Conservation (phyloP, 768 basidiomycete species). For the Mycena capillaripes region DNA sequence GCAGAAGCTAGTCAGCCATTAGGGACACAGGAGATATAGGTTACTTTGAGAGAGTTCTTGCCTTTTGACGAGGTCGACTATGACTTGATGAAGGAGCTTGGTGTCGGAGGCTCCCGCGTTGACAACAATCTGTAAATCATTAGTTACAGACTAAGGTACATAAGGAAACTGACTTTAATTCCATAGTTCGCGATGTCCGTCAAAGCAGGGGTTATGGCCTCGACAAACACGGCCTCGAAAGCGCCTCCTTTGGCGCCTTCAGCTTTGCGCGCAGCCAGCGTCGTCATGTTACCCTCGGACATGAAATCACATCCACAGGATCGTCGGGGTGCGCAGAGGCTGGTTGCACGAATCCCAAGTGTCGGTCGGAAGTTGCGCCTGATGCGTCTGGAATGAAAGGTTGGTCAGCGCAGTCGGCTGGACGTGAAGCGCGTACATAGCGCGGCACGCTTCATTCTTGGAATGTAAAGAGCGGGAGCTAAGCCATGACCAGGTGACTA, state of each 20-base stretch:
- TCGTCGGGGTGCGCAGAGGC: conserved; percentile 27
- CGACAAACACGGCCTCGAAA: conserved; percentile 27
- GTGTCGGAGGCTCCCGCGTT: conserved; percentile 35
- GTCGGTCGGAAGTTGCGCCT: conserved; percentile 28
- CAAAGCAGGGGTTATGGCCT: conserved; percentile 25
- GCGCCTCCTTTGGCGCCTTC: conserved; percentile 7
- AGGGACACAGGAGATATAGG: conserved; percentile 35
- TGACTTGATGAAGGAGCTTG: conserved; percentile 18
- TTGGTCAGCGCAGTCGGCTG: neutral
- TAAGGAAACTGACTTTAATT: conserved; percentile 25
- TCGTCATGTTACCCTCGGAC: conserved; percentile 35
- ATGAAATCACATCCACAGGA: conserved; percentile 38
- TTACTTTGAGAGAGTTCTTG: conserved; percentile 24
- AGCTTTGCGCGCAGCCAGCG: conserved; percentile 26
- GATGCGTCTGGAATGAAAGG: conserved; percentile 24
- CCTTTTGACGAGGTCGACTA: conserved; percentile 21
- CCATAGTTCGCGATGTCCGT: conserved; percentile 30
- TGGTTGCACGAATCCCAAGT: conserved; percentile 24
- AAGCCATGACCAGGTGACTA: too few relatives aligned
- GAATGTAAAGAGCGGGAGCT: too few relatives aligned
- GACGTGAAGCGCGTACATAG: neutral
- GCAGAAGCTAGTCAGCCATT: too few relatives aligned
- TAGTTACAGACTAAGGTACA: neutral
- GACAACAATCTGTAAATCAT: conserved; percentile 24
- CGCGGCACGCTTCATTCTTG: conserved; percentile 34